phyloP scores from a whole-genome alignment of 306 rosid genomes.

The Benincasa hispida region DNA sequence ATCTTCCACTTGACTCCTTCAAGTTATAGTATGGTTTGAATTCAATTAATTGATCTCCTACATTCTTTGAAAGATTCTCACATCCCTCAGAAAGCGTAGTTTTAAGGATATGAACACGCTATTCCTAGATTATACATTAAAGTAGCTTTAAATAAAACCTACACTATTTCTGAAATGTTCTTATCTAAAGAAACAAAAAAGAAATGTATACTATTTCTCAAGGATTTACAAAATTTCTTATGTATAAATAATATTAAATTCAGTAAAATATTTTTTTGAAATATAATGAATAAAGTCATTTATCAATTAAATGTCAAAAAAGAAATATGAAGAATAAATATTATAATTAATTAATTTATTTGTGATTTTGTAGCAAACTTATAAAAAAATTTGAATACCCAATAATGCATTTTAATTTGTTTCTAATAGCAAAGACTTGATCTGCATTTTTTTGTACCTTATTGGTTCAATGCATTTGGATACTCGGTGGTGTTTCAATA shows the following conservation, averaged over 20 bases:
- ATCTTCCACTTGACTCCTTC: background rate
- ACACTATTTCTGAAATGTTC: too few species aligned
- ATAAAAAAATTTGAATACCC: background rate
- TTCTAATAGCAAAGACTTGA: background rate
- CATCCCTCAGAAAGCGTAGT: background rate
- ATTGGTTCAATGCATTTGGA: background rate
- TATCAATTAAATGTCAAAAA: too few species aligned
- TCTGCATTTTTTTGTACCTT: background rate
- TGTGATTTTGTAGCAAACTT: background rate
- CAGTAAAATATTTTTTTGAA: background rate
- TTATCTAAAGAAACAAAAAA: too few species aligned
- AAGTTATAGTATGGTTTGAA: background rate
- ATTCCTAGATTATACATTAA: background rate
- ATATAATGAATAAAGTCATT: too few species aligned
- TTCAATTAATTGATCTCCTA: background rate
- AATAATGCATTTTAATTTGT: background rate
- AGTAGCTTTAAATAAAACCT: background rate
- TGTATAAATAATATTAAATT: background rate
- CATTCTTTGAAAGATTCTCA: background rate
- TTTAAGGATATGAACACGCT: background rate
- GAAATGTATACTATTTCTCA: background rate
- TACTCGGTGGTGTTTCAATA: background rate
- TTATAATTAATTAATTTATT: background rate
- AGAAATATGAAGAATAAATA: too few species aligned
- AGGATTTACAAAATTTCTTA: background rate